Base-by-base conservation (phyloP, 768 basidiomycete genomes). In the Mycena maculata region DNA sequence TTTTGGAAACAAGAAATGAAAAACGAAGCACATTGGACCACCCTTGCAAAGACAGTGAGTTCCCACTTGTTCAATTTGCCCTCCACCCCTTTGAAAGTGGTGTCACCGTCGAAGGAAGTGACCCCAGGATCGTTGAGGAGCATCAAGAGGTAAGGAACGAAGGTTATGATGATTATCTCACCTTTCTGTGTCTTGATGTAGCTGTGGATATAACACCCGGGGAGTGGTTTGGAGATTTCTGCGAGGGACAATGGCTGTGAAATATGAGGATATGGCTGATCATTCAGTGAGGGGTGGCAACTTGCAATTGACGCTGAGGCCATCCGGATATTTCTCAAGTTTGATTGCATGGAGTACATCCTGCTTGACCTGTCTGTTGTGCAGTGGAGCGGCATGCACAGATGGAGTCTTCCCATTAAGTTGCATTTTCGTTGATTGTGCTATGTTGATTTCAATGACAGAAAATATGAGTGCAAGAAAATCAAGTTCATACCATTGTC, bases 51-150 rank as follows among this genome's bases (percentile, higher is more conserved):
- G 42, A 62, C 44, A 33, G 4, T 54, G 13, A 62, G 39, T 27
- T 62, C 60, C 49, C 49, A 52, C 22, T 62, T 52, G 41, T 62
- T 62, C 18, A 62, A n/a, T 9, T 47, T 38, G 22, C 44, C 42
- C n/a, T 53, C 60, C 11, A 54, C 30, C 22, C 60, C 39, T 20
- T 45, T 54, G 52, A n/a, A 62, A 20, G 60, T 62, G 16, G 47
- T 54, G 16, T 62, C 60, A 2, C 39, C 60, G 11, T 62, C 49
- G 28, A 62, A 52, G 3, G 39, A 52, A 13, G 39, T 62, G 2
- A 62, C 60, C 12, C 60, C 50, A 12, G 50, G 50, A 44, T n/a
- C n/a, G n/a, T n/a, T n/a, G n/a, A n/a, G n/a, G n/a, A n/a, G n/a
- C n/a, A n/a, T n/a, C n/a, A 49, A 20, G 22, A 52, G 49, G 23